Conservation (phyloP, 306 rosid genomes). For the Lathyrus aphaca region DNA sequence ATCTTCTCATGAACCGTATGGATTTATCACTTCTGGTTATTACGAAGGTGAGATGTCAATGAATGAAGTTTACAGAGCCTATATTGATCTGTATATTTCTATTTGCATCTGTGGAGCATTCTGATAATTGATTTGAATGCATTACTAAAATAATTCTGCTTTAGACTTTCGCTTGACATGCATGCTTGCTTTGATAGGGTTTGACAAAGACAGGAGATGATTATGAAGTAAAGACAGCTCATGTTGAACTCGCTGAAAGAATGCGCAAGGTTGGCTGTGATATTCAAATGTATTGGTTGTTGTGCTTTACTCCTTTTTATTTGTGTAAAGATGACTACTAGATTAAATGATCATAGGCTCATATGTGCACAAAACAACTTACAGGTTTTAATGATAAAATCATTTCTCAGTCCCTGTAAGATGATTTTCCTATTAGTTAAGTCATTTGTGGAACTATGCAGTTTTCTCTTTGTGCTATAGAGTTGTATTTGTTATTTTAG, state of each 20-base stretch:
- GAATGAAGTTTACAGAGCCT: constrained; percentile 11
- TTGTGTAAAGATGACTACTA: constrained; percentile 5
- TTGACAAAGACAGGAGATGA: constrained; percentile 96
- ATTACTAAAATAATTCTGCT: constrained; percentile 20
- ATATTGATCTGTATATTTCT: constrained; percentile 14
- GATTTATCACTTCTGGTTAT: constrained; percentile 94
- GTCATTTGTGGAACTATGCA: constrained; percentile 28
- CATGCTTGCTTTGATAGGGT: constrained; percentile 60
- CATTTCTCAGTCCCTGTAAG: constrained; percentile 1
- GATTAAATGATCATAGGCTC: constrained; percentile 12
- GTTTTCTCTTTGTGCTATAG: constrained; percentile 5
- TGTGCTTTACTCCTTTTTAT: constrained; percentile 1
- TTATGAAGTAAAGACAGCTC: constrained; percentile 96
- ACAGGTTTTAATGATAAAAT: background rate
- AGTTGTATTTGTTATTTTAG: constrained; percentile 21
- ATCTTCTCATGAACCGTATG: constrained; percentile 98
- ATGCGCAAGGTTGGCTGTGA: constrained; percentile 88
- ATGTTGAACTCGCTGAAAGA: constrained; percentile 98
- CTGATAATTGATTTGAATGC: constrained; percentile 19
- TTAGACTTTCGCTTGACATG: constrained; percentile 13
- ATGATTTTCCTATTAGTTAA: constrained; percentile 3
- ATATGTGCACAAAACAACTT: background rate
- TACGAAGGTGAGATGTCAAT: constrained; percentile 70
- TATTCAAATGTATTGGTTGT: constrained; percentile 31
- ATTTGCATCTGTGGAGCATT: constrained; percentile 28